Evolutionary conservation across 2,329 filamentous ascomycete species (phyloP), one percentile per base, ranked within the genome.

Genomic region (Aspergillus pseudonomiae): DNA sequence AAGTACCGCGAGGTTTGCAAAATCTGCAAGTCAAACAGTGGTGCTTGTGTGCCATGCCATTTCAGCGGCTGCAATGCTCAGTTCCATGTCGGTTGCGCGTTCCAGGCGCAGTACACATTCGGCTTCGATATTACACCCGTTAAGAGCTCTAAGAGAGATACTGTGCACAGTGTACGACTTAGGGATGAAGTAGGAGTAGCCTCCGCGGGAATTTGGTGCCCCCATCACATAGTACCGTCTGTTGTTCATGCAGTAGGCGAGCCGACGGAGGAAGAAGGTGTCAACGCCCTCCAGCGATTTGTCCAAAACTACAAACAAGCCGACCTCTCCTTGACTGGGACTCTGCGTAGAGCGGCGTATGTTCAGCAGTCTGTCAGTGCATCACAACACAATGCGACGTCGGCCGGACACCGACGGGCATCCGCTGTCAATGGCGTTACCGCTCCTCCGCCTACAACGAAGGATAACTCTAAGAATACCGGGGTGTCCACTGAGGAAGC

Each of bases 221-320:
- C 94, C 74, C 91, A 95, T 59, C 95, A 99, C 76, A 79, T 85
- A n/a, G 83, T 88, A 50, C 93, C 93, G 77, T 88, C 87, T 1
- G 84, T 87, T 45, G 83, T 96, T 9, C 92, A 98, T 78, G 86
- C 84, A 12, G 92, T 97, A 82, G 86, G 91, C 66, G 93, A 97
- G 68, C 76, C 86, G 26, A 88, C 91, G 12, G 88, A 90, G 61
- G 88, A 90, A 24, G 83, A 83, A n/a, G 88, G 88, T n/a, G 79
- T 88, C 59, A 96, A 89, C 70, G 93, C 92, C 11, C 81, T 99
- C 57, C 93, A 97, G 76, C 84, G 96, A 30, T 99, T 91, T 75
- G 92, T 91, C 52, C 90, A 90, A 69, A 93, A 90, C 63, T 97
- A 93, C 82, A 99, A 99, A 78, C 94, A 98, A 79, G 94, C 95